Conservation (phyloP, 306 rosid genomes). For the Prunus davidiana region DNA sequence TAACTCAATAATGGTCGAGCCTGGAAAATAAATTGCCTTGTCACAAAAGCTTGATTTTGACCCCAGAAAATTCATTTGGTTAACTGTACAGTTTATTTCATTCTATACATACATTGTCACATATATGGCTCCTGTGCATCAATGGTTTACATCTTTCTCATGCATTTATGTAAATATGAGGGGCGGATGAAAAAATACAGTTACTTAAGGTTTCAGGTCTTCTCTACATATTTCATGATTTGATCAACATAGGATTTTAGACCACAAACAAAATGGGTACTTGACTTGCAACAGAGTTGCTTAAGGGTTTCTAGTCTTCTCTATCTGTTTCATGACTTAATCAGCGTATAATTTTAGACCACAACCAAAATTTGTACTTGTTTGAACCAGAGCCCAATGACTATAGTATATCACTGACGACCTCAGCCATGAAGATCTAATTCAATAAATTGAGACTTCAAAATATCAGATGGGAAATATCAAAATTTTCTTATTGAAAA, state of each 20-base stretch:
- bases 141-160: background rate
- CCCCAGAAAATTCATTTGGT: background rate
- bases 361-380: background rate
- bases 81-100: slow-evolving; percentile 2
- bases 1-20: slow-evolving; percentile 77
- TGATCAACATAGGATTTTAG: too few species aligned
- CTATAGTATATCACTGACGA: background rate
- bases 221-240: too few species aligned
- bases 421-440: background rate
- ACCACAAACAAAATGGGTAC: too few species aligned
- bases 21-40: slow-evolving; percentile 42
- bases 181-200: too few species aligned
- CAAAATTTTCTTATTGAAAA: background rate
- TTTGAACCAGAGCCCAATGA: slow-evolving; percentile 1
- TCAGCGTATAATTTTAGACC: too few species aligned
- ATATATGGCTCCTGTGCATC: background rate
- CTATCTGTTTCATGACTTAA: too few species aligned
- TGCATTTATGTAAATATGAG: background rate
- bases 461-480: background rate
- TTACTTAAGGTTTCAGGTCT: too few species aligned
- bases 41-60: slow-evolving; percentile 24
- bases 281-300: too few species aligned
- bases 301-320: too few species aligned
- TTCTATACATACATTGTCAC: background rate
- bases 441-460: background rate